Percentiles rank a stretch among this genome's conserved stretches.
Evolutionary conservation across 345 rosid genomes (phyloP).

Genomic region (Dipteronia sinensis): DNA sequence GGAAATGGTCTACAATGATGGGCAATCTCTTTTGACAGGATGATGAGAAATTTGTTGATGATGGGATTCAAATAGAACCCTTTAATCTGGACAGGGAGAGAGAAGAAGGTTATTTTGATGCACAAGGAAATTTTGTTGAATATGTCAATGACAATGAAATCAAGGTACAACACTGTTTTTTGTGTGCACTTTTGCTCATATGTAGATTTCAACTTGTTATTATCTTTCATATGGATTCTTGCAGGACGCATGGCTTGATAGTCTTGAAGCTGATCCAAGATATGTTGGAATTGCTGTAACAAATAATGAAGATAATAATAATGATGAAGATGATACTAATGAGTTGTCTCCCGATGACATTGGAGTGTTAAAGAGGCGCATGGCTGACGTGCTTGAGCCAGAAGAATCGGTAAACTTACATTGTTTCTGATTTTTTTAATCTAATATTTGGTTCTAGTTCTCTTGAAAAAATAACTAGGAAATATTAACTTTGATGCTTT

Average conservation of each 20-base stretch:
- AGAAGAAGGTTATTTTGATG: constrained; percentile 98
- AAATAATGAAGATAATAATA: constrained; percentile 26
- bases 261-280: constrained; percentile 57
- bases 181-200: not conserved
- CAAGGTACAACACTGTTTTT: constrained; percentile 51
- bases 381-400: constrained; percentile 77
- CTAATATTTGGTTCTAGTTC: not conserved
- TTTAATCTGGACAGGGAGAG: constrained; percentile 89
- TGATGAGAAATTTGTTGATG: constrained; percentile 70
- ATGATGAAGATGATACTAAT: constrained; percentile 32
- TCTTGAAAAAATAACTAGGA: not conserved
- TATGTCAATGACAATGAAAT: constrained; percentile 73
- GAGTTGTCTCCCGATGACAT: constrained; percentile 79
- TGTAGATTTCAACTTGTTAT: constrained; percentile 4
- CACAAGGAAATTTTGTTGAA: constrained; percentile 84
- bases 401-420: constrained; percentile 78
- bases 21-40: constrained; percentile 55
- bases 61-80: constrained; percentile 93
- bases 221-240: constrained; percentile 28
- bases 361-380: constrained; percentile 78
- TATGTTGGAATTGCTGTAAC: constrained; percentile 43
- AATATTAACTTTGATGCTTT: not conserved
- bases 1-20: constrained; percentile 32
- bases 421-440: not conserved
- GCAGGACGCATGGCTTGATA: constrained; percentile 99